Conservation (phyloP, 805 yeast genomes). For the Monosporozyma servazzii region DNA sequence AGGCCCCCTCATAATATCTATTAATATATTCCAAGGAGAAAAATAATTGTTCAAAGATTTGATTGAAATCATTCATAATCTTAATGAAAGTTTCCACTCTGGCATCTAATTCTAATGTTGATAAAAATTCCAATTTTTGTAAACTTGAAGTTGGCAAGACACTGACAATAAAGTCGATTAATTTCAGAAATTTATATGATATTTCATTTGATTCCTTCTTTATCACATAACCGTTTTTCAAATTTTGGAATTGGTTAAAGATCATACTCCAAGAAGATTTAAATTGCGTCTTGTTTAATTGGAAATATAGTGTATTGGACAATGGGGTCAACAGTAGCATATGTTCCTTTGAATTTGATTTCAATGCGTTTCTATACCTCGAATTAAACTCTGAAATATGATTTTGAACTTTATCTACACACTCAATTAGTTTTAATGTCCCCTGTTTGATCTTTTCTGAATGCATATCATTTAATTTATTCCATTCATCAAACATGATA, state of each 20-base stretch:
- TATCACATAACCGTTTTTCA: constrained; percentile 16
- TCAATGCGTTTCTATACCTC: constrained; percentile 24
- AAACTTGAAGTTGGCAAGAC: constrained; percentile 42
- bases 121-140: constrained; percentile 35
- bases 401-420: not conserved
- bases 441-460: not conserved
- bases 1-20: constrained; percentile 41
- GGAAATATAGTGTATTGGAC: constrained; percentile 48
- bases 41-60: constrained; percentile 34
- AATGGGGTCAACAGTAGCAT: constrained; percentile 49
- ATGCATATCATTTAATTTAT: not conserved
- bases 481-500: constrained; percentile 1
- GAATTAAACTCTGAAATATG: constrained; percentile 27
- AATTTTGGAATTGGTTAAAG: constrained; percentile 19
- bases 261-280: constrained; percentile 32
- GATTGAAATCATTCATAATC: constrained; percentile 31
- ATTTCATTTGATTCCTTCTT: constrained; percentile 7
- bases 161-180: constrained; percentile 41
- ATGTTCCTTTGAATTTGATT: constrained; percentile 15
- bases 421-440: not conserved
- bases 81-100: constrained; percentile 29
- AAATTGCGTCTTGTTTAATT: constrained; percentile 41
- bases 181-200: constrained; percentile 16
- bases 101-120: constrained; percentile 26
- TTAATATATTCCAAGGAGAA: constrained; percentile 31